Percentiles rank a stretch among this genome's conserved stretches.
Evolutionary conservation across 352 stramenopile species (phyloP).

Genomic region (Ophiocytium majus): DNA sequence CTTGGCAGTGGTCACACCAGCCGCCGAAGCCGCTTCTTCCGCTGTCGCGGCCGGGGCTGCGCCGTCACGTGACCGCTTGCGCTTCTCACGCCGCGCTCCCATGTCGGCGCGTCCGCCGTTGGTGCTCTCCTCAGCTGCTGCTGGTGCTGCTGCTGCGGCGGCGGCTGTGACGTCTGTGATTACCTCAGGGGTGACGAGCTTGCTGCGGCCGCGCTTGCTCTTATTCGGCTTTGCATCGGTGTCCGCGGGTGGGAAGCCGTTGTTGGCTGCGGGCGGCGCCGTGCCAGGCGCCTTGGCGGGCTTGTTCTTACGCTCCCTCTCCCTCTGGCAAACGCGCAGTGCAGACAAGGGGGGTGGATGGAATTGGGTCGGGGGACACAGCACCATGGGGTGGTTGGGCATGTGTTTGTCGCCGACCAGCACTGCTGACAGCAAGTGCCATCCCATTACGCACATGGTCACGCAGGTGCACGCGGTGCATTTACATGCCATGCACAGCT

Average conservation of each 20-base stretch:
- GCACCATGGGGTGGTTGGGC: too few species aligned
- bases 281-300: neutral
- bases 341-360: neutral
- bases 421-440: too few species aligned
- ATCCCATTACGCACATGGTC: too few species aligned
- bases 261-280: neutral
- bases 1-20: neutral
- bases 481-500: too few species aligned
- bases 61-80: too few species aligned
- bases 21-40: neutral
- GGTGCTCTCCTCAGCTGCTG: neutral
- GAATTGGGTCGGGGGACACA: neutral
- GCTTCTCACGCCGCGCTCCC: too few species aligned
- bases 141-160: neutral
- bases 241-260: neutral
- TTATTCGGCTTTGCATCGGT: neutral
- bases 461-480: too few species aligned
- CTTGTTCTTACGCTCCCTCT: neutral
- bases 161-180: neutral
- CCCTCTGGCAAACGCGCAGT: neutral
- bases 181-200: slow-evolving; percentile 5
- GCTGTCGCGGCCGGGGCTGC: neutral
- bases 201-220: neutral
- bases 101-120: too few species aligned
- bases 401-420: too few species aligned